Base-by-base conservation (phyloP, 495 filamentous ascomycete species). In the Lineolata rhizophorae region DNA sequence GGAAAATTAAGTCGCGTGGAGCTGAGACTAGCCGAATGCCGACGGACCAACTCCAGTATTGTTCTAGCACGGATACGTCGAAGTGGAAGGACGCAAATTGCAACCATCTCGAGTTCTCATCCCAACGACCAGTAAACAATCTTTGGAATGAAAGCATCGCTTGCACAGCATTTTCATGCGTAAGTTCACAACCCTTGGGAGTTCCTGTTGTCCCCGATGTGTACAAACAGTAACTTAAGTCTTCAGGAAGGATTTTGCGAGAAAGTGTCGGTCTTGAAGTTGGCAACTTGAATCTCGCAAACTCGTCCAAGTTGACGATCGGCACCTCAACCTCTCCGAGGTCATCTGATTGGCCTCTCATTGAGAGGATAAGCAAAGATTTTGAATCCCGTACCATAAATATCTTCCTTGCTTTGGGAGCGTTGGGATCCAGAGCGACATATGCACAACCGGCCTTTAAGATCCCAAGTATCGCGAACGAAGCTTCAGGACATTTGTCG, bases 61-160 rank as follows among this genome's bases (percentile, higher is more conserved):
- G 79, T 47, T 91, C 81, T 11, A 87, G 56, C 4, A 87, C 76
- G 18, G 75, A 80, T 14, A 87, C 80, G 41, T 91, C 80, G 36
- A 91, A 91, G 46, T 85, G 79, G 33, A 83, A 76, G 1, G 77
- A 80, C 4, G 81, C 81, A 43, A 91, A 91, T 47, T 91, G 80
- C 10, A 91, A 56, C 68, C 76, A 87, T 29, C 70, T 61, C 1
- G 80, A 85, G 10, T 65, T 45, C 2, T 49, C 37, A 37, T 70
- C 59, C 80, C 80, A 83, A 37, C 69, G 70, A 1, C 57, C 65
- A 5, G 45, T 33, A 41, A 84, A 82, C 3, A 84, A 56, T n/a
- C 61, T 43, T 38, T 67, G 60, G 48, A 84, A 82, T 2, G 76
- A 65, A 3, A 72, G 56, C 62, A 84, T 76, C 16, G 73, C 74